Evolutionary conservation across 257 asterid genomes (phyloP).

Genomic region (Nicotiana noctiflora): DNA sequence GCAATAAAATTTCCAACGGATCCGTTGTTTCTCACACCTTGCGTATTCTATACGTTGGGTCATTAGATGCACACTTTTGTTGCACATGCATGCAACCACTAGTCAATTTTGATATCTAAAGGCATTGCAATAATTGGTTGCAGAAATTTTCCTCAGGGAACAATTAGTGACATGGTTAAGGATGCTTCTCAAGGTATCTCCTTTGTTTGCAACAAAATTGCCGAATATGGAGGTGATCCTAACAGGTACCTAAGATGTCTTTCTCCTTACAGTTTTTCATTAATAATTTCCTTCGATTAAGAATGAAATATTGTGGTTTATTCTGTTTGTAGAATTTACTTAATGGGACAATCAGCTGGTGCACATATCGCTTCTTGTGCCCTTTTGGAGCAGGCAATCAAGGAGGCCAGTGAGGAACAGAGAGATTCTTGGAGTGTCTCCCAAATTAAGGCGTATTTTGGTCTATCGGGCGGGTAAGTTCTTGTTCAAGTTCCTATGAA

Average conservation of each 20-base stretch:
- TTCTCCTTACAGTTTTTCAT: neutral
- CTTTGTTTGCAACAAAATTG: slow-evolving; percentile 76
- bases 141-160: slow-evolving; percentile 99
- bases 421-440: slow-evolving; percentile 80
- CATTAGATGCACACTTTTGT: neutral
- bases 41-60: neutral
- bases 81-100: neutral
- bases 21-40: neutral
- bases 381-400: slow-evolving; percentile 80
- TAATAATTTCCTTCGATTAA: slow-evolving; percentile 4
- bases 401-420: slow-evolving; percentile 67
- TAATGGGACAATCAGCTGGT: slow-evolving; percentile 99
- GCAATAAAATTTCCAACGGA: too few species aligned
- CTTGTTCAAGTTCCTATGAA: neutral
- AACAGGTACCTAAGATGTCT: slow-evolving; percentile 40
- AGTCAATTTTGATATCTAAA: neutral
- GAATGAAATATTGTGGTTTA: neutral
- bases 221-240: slow-evolving; percentile 98
- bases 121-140: slow-evolving; percentile 13
- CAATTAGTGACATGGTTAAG: slow-evolving; percentile 83
- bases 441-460: slow-evolving; percentile 80
- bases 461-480: slow-evolving; percentile 95
- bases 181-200: slow-evolving; percentile 98
- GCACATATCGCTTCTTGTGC: slow-evolving; percentile 95
- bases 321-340: slow-evolving; percentile 46